phyloP scores from a whole-genome alignment of 176 grass and related monocot species.

The Rhynchospora pubera region DNA sequence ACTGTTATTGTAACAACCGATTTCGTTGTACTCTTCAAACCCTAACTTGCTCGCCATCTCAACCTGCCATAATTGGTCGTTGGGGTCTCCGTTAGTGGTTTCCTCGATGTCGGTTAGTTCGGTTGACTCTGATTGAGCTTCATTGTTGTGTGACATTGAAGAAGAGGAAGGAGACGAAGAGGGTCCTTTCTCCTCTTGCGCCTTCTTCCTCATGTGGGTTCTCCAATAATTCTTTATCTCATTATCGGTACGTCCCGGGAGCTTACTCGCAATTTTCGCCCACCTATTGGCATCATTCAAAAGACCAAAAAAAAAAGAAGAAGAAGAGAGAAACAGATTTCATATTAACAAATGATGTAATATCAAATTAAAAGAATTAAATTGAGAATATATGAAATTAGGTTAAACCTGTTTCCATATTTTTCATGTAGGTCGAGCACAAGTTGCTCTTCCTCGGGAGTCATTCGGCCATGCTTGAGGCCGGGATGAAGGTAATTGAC shows the following conservation, averaged over 20 bases:
- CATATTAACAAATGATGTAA: background rate
- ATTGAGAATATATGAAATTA: background rate
- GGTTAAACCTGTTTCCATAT: conserved; percentile 39
- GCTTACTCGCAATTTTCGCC: conserved; percentile 45
- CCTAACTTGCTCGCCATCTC: conserved; percentile 15
- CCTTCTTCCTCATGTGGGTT: conserved; percentile 43
- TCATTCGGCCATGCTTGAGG: conserved; percentile 63
- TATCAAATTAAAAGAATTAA: background rate
- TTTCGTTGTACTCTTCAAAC: conserved; percentile 20
- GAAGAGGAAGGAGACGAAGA: conserved; percentile 9
- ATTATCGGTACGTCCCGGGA: conserved; percentile 63
- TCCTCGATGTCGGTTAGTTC: background rate
- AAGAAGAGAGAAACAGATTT: background rate
- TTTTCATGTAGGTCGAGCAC: conserved; percentile 45
- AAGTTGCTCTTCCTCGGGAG: conserved; percentile 46
- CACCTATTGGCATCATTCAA: conserved; percentile 22
- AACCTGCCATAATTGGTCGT: conserved; percentile 28
- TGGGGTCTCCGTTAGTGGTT: background rate
- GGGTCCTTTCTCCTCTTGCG: conserved; percentile 27
- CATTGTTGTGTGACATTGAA: conserved; percentile 1
- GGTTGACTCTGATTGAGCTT: conserved; percentile 2
- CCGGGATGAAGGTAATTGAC: conserved; percentile 65
- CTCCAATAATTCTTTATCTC: conserved; percentile 86
- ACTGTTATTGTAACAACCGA: background rate
- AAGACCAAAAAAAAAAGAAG: background rate